A percentile compares a stretch with the other conserved stretches of the same genome.
phyloP scores from a whole-genome alignment of 441 rosid genomes.

The Omphalea diandra region DNA sequence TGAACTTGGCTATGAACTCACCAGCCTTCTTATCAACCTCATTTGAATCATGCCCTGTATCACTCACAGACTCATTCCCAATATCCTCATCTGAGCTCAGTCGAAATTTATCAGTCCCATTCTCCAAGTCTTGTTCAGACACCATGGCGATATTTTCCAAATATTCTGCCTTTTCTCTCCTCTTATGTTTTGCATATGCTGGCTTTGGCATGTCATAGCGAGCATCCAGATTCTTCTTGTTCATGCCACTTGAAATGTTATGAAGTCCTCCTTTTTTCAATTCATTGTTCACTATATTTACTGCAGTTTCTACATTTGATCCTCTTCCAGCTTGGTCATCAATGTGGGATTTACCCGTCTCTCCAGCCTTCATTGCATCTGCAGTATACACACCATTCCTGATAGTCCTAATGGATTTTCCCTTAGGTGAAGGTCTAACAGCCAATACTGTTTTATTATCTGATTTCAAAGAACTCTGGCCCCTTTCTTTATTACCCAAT shows the following conservation, averaged over 20 bases:
- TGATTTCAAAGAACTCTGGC: constrained; percentile 34
- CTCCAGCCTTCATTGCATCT: constrained; percentile 22
- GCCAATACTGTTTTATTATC: constrained; percentile 26
- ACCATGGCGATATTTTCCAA: constrained; percentile 26
- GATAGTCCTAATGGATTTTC: constrained; percentile 69
- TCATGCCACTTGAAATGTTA: constrained; percentile 3
- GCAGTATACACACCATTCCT: constrained; percentile 32
- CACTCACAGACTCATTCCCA: constrained; percentile 28
- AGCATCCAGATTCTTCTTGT: constrained; percentile 25
- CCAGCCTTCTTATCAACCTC: constrained; percentile 93
- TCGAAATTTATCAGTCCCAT: constrained; percentile 27
- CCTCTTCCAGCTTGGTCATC: constrained; percentile 22
- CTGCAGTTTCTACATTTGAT: constrained; percentile 22
- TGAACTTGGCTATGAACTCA: constrained; percentile 89
- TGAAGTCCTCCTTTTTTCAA: constrained; percentile 21
- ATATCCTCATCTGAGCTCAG: constrained; percentile 33
- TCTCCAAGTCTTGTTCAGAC: constrained; percentile 35
- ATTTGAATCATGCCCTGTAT: constrained; percentile 40
- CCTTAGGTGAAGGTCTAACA: constrained; percentile 43
- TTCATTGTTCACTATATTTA: constrained; percentile 19
- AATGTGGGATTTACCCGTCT: constrained; percentile 16
- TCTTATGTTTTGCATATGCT: constrained; percentile 20
- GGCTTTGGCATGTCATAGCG: constrained; percentile 17
- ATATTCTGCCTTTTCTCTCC: constrained; percentile 28
- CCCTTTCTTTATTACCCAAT: constrained; percentile 25